Conservation (phyloP, 2,329 filamentous ascomycete genomes). For the Diaporthe vexans region DNA sequence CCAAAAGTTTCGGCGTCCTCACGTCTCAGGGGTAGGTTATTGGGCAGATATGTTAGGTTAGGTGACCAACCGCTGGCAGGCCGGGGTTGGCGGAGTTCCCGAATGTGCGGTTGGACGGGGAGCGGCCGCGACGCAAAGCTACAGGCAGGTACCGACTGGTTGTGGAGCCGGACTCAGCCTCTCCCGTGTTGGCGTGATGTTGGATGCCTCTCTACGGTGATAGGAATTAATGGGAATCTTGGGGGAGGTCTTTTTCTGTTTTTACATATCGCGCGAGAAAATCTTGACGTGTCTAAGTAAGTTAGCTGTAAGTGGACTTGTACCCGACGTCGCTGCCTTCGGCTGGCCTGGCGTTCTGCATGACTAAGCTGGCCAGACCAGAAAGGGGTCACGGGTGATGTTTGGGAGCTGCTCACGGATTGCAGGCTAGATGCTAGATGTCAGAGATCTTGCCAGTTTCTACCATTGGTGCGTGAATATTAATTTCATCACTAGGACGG, state of each 20-base stretch:
- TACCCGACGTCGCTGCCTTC: background rate
- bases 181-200: no score
- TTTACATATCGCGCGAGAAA: background rate
- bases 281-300: background rate
- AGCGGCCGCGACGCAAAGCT: no score
- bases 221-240: no score
- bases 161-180: no score
- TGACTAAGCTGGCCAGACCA: slow-evolving; percentile 11
- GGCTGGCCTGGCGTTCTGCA: background rate
- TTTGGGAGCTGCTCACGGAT: background rate
- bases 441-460: background rate
- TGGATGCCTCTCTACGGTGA: no score
- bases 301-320: background rate
- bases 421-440: background rate
- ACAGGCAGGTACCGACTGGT: no score
- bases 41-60: no score
- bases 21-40: slow-evolving; percentile 4
- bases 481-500: background rate
- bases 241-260: background rate
- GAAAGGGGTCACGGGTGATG: background rate
- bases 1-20: background rate
- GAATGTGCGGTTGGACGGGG: background rate
- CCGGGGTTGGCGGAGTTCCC: background rate
- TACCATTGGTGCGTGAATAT: background rate
- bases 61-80: background rate